Percentiles rank a stretch among this genome's conserved stretches.
phyloP scores from a whole-genome alignment of 768 basidiomycete species.

The Termitomyces bulborhizus region DNA sequence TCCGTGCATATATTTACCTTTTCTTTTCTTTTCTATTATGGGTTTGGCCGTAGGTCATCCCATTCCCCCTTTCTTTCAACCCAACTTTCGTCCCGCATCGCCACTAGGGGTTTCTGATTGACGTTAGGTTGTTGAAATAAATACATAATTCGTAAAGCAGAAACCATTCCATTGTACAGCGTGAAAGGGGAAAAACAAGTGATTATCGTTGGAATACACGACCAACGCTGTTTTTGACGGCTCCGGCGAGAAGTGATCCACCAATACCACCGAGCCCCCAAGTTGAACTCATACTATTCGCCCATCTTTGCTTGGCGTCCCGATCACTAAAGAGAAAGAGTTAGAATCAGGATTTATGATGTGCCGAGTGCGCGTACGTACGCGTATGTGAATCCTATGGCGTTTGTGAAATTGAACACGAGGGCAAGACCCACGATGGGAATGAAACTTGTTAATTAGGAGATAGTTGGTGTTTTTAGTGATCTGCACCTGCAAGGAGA shows the following conservation, averaged over 20 bases:
- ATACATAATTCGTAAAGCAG: not conserved
- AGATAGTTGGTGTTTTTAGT: not conserved
- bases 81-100: slow-evolving; percentile 2
- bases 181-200: not conserved
- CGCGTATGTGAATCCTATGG: slow-evolving; percentile 96
- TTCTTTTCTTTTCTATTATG: not conserved
- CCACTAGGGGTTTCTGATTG: slow-evolving; percentile 4
- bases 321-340: slow-evolving; percentile 51
- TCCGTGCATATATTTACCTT: not conserved
- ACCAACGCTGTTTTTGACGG: slow-evolving; percentile 77
- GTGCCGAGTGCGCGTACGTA: slow-evolving; percentile 28
- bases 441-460: slow-evolving; percentile 48
- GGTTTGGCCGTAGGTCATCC: slow-evolving; percentile 7
- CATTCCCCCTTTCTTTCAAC: not conserved
- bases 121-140: slow-evolving; percentile 9
- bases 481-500: not conserved
- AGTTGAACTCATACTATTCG: slow-evolving; percentile 60
- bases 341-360: slow-evolving; percentile 7
- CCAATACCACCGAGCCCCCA: slow-evolving; percentile 81
- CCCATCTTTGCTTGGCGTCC: slow-evolving; percentile 92
- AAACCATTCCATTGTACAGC: slow-evolving; percentile 2
- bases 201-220: slow-evolving; percentile 48
- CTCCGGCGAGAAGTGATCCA: slow-evolving; percentile 75
- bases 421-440: slow-evolving; percentile 93
- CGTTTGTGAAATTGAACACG: slow-evolving; percentile 94